Evolutionary conservation across 768 basidiomycete genomes (phyloP).

Genomic region (Tricholoma terreum): DNA sequence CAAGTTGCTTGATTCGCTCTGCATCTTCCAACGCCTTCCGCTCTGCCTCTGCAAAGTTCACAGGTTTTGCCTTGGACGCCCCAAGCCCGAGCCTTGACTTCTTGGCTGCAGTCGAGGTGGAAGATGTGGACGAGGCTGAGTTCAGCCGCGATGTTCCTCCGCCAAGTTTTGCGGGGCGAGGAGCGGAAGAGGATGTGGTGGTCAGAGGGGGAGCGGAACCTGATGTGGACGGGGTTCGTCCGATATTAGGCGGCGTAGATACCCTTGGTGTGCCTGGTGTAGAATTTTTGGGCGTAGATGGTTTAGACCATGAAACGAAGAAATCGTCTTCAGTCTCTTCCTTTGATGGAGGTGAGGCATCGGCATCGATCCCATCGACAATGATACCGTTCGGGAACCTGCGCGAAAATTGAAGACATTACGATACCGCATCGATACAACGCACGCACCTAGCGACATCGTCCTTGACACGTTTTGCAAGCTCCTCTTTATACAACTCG

Average conservation of each 20-base stretch:
- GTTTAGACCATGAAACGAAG: slow-evolving; percentile 96
- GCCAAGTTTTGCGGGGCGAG: slow-evolving; percentile 44
- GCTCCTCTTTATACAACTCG: slow-evolving; percentile 89
- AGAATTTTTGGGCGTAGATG: slow-evolving; percentile 54
- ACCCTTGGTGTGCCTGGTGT: slow-evolving; percentile 49
- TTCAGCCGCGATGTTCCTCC: slow-evolving; percentile 36
- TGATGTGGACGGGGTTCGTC: slow-evolving; percentile 43
- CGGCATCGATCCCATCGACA: slow-evolving; percentile 74
- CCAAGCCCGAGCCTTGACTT: slow-evolving; percentile 80
- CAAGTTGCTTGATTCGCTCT: slow-evolving; percentile 84
- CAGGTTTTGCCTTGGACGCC: slow-evolving; percentile 81
- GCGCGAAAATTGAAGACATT: slow-evolving; percentile 1
- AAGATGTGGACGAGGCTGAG: slow-evolving; percentile 30
- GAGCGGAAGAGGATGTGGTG: slow-evolving; percentile 61
- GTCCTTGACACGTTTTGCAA: slow-evolving; percentile 74
- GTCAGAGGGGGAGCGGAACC: slow-evolving; percentile 49
- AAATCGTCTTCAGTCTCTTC: slow-evolving; percentile 81
- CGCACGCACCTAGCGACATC: slow-evolving; percentile 61
- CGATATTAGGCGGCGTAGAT: slow-evolving; percentile 56
- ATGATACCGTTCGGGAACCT: slow-evolving; percentile 77
- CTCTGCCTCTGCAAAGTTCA: slow-evolving; percentile 95
- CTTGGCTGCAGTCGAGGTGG: slow-evolving; percentile 37
- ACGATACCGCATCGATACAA: neutral
- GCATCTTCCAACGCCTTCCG: slow-evolving; percentile 88
- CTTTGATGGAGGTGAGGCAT: slow-evolving; percentile 36